Evolutionary conservation across 2,329 filamentous ascomycete genomes (phyloP).

Genomic region (Fusarium neocosmosporiellum): DNA sequence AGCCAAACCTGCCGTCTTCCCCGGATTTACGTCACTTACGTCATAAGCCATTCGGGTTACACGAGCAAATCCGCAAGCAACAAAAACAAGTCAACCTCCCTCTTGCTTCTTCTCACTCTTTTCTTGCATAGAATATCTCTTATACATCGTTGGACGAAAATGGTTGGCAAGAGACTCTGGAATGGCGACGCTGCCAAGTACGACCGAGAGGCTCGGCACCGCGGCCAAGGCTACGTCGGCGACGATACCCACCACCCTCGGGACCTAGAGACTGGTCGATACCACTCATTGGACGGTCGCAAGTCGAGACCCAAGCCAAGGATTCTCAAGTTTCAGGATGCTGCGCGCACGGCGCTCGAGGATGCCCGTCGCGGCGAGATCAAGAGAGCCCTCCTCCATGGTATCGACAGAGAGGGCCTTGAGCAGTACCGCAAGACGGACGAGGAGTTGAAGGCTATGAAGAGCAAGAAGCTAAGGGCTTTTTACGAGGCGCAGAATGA

Average conservation of each 20-base stretch:
- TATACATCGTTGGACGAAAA: background rate
- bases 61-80: slow-evolving; percentile 8
- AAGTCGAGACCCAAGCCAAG: slow-evolving; percentile 28
- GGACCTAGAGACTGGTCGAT: slow-evolving; percentile 36
- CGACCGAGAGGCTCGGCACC: slow-evolving; percentile 12
- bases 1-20: slow-evolving; percentile 17
- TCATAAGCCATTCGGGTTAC: slow-evolving; percentile 19
- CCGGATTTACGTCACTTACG: slow-evolving; percentile 32
- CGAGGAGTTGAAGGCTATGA: slow-evolving; percentile 42
- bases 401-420: slow-evolving; percentile 43
- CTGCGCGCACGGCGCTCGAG: slow-evolving; percentile 44
- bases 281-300: slow-evolving; percentile 4
- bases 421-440: slow-evolving; percentile 47
- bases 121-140: background rate
- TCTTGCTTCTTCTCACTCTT: background rate
- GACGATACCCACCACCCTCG: slow-evolving; percentile 26
- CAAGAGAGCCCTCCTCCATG: slow-evolving; percentile 45
- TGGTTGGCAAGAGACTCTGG: slow-evolving; percentile 40
- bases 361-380: slow-evolving; percentile 47
- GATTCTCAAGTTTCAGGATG: slow-evolving; percentile 54
- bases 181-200: background rate
- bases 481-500: slow-evolving; percentile 49
- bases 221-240: slow-evolving; percentile 14
- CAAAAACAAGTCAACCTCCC: background rate
- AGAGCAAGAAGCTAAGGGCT: slow-evolving; percentile 42